phyloP scores from a whole-genome alignment of 495 filamentous ascomycete genomes.

The Xylaria flabelliformis region DNA sequence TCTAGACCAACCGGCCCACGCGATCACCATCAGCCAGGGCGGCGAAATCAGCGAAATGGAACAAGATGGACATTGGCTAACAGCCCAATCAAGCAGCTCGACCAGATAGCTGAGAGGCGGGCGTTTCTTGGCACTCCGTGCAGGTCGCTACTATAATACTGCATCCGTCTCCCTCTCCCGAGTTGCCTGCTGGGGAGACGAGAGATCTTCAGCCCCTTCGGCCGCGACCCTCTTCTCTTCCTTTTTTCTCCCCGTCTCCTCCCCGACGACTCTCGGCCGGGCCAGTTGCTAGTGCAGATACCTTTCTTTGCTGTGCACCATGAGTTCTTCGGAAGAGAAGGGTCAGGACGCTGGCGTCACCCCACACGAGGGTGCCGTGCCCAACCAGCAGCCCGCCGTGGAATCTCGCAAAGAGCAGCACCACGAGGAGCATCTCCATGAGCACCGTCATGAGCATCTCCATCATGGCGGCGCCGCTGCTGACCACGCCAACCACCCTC shows the following conservation, averaged over 20 bases:
- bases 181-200: background rate
- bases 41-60: conserved; percentile 14
- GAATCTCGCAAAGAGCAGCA: background rate
- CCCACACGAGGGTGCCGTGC: conserved; percentile 23
- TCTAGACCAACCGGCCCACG: conserved; percentile 32
- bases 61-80: conserved; percentile 16
- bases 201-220: conserved; percentile 18
- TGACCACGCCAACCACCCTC: conserved; percentile 51
- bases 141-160: conserved; percentile 14
- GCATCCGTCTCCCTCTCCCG: conserved; percentile 11
- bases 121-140: conserved; percentile 18
- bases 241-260: background rate
- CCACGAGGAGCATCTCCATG: conserved; percentile 57
- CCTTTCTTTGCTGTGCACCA: conserved; percentile 14
- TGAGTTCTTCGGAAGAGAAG: conserved; percentile 34
- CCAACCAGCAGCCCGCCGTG: conserved; percentile 49
- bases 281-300: background rate
- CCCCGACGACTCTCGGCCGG: conserved; percentile 6
- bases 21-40: conserved; percentile 22
- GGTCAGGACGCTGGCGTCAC: conserved; percentile 29
- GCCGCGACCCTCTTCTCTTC: conserved; percentile 4
- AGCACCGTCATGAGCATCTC: conserved; percentile 60
- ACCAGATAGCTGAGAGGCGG: conserved; percentile 9
- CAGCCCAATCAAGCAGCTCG: conserved; percentile 22
- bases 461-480: conserved; percentile 51